Evolutionary conservation across 345 rosid species (phyloP).

Genomic region (Euphorbia pulcherrima): DNA sequence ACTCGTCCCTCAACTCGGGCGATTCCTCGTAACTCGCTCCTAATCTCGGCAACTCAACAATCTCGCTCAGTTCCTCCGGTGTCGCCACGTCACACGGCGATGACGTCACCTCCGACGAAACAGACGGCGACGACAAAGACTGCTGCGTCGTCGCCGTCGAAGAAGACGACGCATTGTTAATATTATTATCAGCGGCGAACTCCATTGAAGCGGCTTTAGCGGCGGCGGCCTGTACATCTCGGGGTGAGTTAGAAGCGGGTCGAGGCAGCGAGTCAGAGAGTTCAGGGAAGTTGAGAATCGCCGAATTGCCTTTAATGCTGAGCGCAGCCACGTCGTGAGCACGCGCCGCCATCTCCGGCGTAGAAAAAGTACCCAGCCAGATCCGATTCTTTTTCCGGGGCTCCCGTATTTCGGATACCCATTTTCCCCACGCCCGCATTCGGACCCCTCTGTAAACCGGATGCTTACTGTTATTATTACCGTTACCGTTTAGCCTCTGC

Average conservation of each 20-base stretch:
- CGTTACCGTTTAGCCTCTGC: constrained; percentile 5
- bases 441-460: constrained; percentile 79
- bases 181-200: constrained; percentile 9
- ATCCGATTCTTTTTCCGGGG: constrained; percentile 90
- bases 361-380: constrained; percentile 95
- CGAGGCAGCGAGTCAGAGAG: constrained; percentile 68
- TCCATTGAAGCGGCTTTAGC: constrained; percentile 80
- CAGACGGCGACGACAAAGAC: constrained; percentile 15
- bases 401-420: constrained; percentile 98
- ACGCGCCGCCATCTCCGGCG: constrained; percentile 94
- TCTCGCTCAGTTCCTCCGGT: constrained; percentile 71
- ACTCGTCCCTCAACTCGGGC: constrained; percentile 48
- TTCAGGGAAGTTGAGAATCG: constrained; percentile 81
- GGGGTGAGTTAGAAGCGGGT: constrained; percentile 66
- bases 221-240: constrained; percentile 93
- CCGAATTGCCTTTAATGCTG: constrained; percentile 75
- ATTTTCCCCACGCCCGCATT: constrained; percentile 93
- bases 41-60: constrained; percentile 73
- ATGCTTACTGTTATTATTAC: constrained; percentile 30
- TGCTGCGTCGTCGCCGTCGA: too few relatives aligned
- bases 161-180: constrained; percentile 8
- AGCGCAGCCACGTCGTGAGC: constrained; percentile 97
- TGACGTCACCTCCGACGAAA: constrained; percentile 15
- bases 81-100: constrained; percentile 40
- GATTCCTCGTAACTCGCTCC: constrained; percentile 45